Evolutionary conservation across 2,329 filamentous ascomycete species (phyloP), one percentile per base, ranked within the genome.

Genomic region (Pseudonectria foliicola): DNA sequence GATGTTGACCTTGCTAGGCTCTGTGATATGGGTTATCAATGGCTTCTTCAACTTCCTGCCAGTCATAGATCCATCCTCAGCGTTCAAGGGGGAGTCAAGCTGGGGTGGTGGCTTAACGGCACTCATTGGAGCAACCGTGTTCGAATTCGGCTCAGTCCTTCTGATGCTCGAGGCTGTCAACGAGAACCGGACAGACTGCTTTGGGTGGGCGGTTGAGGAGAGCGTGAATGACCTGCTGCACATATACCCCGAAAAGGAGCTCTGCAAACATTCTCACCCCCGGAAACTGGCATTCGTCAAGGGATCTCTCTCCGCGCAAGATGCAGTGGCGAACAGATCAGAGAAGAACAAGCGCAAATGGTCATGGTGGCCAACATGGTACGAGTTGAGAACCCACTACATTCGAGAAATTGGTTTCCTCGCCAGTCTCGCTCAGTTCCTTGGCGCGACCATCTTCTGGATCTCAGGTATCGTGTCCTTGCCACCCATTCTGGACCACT

Each of bases 151-250:
- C 0, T 77, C 74, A 25, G 50, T 83, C 2, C 55, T 84, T 2
- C 62, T 84, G 16, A 64, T 84, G 56, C 60, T 82, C 2, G 80
- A 85, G 54, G 80, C 80, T 4, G 65, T 82, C n/a, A 85, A 85
- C 51, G 75, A 78, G 48, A 76, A 82, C 46, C 63, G 71, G 10
- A 61, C 70, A 0, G 75, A 72, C 10, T 85, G 80, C 53, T 84
- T 84, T 51, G 80, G 80, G 4, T 85, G 78, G 78, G 80, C 79
- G 0, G 46, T 84, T 2, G 72, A 81, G 13, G 46, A 49, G 10
- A 34, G 32, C 4, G 8, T 51, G 2, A 44, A 48, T 7, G 48
- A 48, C 0, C 29, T 39, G 12, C 31, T 51, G 4, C 38, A 39
- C 6, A 33, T 44, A 7, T 40, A 35, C 7, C 38, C 30, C 10